Conservation (phyloP, 176 grass and related monocot genomes). For the Leersia perrieri region DNA sequence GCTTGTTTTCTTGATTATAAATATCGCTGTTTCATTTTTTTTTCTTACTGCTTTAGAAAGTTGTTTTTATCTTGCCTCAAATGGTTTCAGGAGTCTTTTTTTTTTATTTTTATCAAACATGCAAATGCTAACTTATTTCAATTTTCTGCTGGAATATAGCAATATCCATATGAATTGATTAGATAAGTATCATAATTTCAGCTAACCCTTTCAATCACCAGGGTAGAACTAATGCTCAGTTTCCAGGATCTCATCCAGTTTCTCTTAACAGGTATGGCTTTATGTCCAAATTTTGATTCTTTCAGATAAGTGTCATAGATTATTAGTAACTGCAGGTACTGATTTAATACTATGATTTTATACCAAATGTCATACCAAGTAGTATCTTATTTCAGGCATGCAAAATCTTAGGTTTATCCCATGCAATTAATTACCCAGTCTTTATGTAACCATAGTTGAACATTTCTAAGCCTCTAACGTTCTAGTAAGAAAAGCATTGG, state of each 20-base stretch:
- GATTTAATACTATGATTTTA: not conserved
- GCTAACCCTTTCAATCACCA: constrained; percentile 13
- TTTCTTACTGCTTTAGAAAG: constrained; percentile 2
- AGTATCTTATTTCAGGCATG: not conserved
- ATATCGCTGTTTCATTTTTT: not conserved
- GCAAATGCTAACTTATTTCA: not conserved
- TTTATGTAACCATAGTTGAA: not conserved
- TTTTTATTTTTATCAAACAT: not conserved
- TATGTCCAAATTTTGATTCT: not conserved
- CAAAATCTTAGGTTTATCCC: not conserved
- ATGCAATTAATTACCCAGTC: not conserved
- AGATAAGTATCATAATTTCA: not conserved
- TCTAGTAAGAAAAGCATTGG: not conserved
- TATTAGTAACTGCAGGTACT: not conserved
- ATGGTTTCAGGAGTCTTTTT: not conserved
- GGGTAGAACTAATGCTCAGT: constrained; percentile 31
- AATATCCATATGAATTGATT: not conserved
- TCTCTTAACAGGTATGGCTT: constrained; percentile 28
- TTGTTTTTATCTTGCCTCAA: constrained; percentile 1
- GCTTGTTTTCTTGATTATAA: constrained; percentile 1
- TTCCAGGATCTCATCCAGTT: constrained; percentile 36
- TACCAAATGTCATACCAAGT: not conserved
- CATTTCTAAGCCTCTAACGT: not conserved
- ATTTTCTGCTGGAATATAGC: not conserved
- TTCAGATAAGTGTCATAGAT: not conserved